Evolutionary conservation across 495 filamentous ascomycete species (phyloP), one percentile per base, ranked within the genome.

Genomic region (Cercophora newfieldiana): DNA sequence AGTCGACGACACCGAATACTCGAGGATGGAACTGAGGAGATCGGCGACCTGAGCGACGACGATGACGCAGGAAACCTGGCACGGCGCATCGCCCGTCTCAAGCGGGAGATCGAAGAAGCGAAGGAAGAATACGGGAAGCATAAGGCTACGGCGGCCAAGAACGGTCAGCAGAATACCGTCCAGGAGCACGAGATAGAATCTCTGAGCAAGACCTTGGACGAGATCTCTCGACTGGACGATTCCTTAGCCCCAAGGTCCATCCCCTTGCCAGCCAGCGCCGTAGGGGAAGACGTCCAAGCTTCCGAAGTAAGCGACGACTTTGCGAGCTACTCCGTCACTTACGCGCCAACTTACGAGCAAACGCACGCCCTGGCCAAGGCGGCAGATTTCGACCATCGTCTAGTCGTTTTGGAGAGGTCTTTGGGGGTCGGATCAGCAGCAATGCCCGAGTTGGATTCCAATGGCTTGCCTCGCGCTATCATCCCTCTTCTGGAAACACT

Each of bases 381-480:
- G 6, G 91, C 93, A 25, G 91, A 94, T 63, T 96, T 98, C 66
- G 95, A 97, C 73, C 80, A 84, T 31, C 88, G 95, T 4, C 83
- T 99, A 3, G 79, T 89, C 0, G 71, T 89, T 7, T 80, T 99
- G 31, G 95, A 99, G 78, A 88, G 87, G 57, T 85, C 88, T 1
- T 86, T 98, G 54, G 96, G 96, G 18, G 83, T 97, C 48, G 88
- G 85, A 14, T 88, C 86, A 14, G 83, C 88, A 6, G 82, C 85
- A 4, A 85, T 91, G 67, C 85, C 90, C 7, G 86, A 90, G 60
- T 72, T 90, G 18, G 84, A 85, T 57, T 79, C 85, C 1, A 81
- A 81, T 33, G 80, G 79, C 65, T 81, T 85, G 48, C 82, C 76
- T 60, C 90, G 77, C 44, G 87, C 93, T 22, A 83, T 97, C 14